Conservation (phyloP, 139 green algal species). For the Deuterostichococcus epilithicus region DNA sequence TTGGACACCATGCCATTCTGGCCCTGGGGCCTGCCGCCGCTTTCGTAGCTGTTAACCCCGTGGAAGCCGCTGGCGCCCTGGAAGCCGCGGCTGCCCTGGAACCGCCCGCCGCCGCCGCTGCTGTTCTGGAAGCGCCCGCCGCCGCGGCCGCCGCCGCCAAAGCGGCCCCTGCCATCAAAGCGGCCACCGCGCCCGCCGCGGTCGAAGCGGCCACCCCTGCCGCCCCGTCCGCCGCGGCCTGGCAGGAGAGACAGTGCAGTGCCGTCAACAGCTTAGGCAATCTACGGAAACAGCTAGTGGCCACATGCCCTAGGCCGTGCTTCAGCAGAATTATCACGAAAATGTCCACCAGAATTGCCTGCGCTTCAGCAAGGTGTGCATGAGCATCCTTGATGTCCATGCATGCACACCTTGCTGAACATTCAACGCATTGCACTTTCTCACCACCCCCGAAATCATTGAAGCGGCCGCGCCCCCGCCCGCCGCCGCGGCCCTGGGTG, state of each 20-base stretch:
- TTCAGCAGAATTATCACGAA: too few relatives aligned
- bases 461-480: not conserved
- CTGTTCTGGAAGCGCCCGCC: not conserved
- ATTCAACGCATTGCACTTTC: too few relatives aligned
- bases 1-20: slow-evolving; percentile 5
- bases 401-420: too few relatives aligned
- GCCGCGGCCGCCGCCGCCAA: not conserved
- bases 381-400: too few relatives aligned
- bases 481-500: not conserved
- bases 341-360: too few relatives aligned
- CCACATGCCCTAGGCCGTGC: too few relatives aligned
- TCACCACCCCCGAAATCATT: not conserved
- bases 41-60: slow-evolving; percentile 7
- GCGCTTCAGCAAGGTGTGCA: too few relatives aligned
- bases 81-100: too few relatives aligned
- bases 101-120: not conserved
- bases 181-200: slow-evolving; percentile 4
- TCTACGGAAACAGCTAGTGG: too few relatives aligned
- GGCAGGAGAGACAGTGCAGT: too few relatives aligned
- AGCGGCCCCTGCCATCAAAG: not conserved
- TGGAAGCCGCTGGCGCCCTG: too few relatives aligned
- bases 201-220: slow-evolving; percentile 13
- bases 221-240: slow-evolving; percentile 2
- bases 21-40: not conserved
- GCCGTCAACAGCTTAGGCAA: too few relatives aligned